These are phyloP conservation scores for Lichtheimia corymbifera DNA, from an alignment of 371 early-diverging fungal genomes.

Conservation along the genomic window DNA sequence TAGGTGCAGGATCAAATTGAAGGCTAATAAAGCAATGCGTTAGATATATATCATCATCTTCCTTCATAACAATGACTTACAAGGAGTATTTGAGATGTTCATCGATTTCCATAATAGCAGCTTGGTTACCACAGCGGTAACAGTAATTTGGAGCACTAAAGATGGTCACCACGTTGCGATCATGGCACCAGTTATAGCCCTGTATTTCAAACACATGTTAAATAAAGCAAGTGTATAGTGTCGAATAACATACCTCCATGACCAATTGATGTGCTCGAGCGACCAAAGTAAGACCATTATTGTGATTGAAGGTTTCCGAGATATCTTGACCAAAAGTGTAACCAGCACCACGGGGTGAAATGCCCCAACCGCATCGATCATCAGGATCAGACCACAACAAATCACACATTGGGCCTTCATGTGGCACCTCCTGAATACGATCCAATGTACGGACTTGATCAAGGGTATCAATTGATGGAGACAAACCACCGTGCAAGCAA, in stretches of 20 bases:
- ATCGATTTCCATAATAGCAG: conserved; percentile 96
- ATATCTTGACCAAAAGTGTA: conserved; percentile 98
- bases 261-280: conserved; percentile 98
- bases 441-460: conserved; percentile 98
- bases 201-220: conserved; percentile 19
- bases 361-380: conserved; percentile 96
- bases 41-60: not conserved
- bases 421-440: conserved; percentile 98
- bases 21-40: conserved; percentile 33
- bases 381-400: conserved; percentile 99
- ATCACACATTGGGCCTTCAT: conserved; percentile 98
- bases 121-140: conserved; percentile 99
- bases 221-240: not conserved
- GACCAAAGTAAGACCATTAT: conserved; percentile 92
- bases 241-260: conserved; percentile 40
- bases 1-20: conserved; percentile 99
- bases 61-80: conserved; percentile 46
- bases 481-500: conserved; percentile 99
- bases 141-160: conserved; percentile 99
- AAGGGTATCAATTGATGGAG: conserved; percentile 95
- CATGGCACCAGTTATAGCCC: conserved; percentile 98
- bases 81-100: conserved; percentile 92
- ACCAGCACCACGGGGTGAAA: conserved; percentile 97
- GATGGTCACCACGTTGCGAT: conserved; percentile 98
- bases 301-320: conserved; percentile 95